These are phyloP conservation scores for Pseudotsuga menziesii DNA, from an alignment of 75 land plant genomes.

Conservation along the genomic window DNA sequence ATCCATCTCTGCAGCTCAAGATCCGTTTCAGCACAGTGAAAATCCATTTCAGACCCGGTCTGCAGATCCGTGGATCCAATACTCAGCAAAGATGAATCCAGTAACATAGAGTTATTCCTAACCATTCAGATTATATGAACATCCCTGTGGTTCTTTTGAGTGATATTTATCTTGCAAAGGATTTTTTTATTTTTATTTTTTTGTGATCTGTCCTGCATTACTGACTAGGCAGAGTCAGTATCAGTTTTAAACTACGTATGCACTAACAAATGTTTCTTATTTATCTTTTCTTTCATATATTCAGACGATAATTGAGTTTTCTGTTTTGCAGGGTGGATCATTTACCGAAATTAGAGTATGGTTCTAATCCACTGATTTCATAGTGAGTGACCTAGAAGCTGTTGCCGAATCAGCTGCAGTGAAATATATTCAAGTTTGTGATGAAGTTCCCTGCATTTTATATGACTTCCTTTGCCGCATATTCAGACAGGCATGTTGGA, in stretches of 20 bases:
- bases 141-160: neutral
- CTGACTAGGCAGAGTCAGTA: neutral
- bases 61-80: neutral
- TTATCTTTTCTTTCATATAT: neutral
- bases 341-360: slow-evolving; percentile 33
- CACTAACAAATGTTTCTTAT: neutral
- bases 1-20: too few species aligned
- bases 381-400: neutral
- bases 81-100: too few species aligned
- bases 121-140: neutral
- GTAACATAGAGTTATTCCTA: too few species aligned
- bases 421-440: neutral
- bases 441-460: neutral
- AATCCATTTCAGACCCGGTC: neutral
- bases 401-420: neutral
- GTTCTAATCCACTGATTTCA: slow-evolving; percentile 21
- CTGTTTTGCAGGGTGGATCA: slow-evolving; percentile 33
- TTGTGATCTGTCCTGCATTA: neutral
- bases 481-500: neutral
- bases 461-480: neutral
- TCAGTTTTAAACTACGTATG: neutral
- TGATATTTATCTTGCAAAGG: neutral
- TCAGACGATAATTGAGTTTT: neutral
- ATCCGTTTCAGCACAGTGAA: neutral
- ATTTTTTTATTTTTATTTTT: neutral